Evolutionary conservation across 1,139 yeast genomes (phyloP).

Genomic region (Taphrina betulina): DNA sequence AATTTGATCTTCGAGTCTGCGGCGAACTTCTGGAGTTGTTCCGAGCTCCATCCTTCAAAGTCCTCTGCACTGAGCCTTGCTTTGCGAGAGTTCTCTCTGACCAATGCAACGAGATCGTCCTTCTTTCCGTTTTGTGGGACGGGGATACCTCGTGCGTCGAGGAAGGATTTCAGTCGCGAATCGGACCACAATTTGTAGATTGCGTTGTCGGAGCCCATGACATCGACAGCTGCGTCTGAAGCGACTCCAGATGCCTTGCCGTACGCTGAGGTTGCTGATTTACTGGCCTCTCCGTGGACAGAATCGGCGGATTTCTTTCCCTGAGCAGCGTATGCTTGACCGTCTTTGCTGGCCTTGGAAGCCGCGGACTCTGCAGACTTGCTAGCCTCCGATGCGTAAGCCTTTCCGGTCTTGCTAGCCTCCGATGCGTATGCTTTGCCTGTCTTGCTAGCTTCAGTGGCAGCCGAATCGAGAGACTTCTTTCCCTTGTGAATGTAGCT

Average conservation of each 20-base stretch:
- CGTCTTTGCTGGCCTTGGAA: slow-evolving; percentile 17
- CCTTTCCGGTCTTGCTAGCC: slow-evolving; percentile 20
- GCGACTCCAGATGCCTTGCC: slow-evolving; percentile 31
- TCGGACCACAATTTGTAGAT: slow-evolving; percentile 44
- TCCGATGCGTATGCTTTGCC: slow-evolving; percentile 20
- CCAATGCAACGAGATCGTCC: slow-evolving; percentile 52
- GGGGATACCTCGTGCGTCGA: slow-evolving; percentile 54
- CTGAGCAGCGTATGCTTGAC: slow-evolving; percentile 11
- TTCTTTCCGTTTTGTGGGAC: slow-evolving; percentile 52
- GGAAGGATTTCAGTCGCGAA: slow-evolving; percentile 51
- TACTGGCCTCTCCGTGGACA: slow-evolving; percentile 14
- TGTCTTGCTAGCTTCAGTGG: slow-evolving; percentile 21
- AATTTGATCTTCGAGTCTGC: slow-evolving; percentile 47
- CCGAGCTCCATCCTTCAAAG: slow-evolving; percentile 52
- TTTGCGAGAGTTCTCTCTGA: slow-evolving; percentile 49
- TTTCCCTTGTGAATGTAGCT: slow-evolving; percentile 14
- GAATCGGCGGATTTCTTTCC: slow-evolving; percentile 24
- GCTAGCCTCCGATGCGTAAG: slow-evolving; percentile 16
- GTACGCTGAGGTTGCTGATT: slow-evolving; percentile 34
- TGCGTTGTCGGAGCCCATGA: slow-evolving; percentile 28
- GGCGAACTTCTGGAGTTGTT: slow-evolving; percentile 48
- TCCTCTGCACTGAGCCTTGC: slow-evolving; percentile 45
- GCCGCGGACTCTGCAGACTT: slow-evolving; percentile 27
- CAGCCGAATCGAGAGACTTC: slow-evolving; percentile 29
- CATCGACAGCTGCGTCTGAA: slow-evolving; percentile 35